Evolutionary conservation across 1,284 basidiomycete genomes (phyloP).

Genomic region (Pisolithus thermaeus): DNA sequence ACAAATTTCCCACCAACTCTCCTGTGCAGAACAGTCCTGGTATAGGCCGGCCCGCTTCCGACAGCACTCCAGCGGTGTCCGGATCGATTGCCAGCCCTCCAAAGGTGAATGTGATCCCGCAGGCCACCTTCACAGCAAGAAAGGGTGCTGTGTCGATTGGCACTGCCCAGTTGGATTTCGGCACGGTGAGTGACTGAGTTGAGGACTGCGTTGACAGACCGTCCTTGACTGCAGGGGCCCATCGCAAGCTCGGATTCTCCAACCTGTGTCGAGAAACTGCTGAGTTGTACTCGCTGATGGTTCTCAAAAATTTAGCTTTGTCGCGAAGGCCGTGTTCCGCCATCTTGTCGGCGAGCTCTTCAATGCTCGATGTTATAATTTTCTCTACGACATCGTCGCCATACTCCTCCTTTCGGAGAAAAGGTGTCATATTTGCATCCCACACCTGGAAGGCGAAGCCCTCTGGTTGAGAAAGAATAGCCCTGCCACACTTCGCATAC

Average conservation of each 20-base stretch:
- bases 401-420: conserved; percentile 58
- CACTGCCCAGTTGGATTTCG: conserved; percentile 60
- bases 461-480: conserved; percentile 51
- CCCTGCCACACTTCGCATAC: conserved; percentile 60
- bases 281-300: conserved; percentile 45
- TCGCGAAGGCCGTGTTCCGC: conserved; percentile 40
- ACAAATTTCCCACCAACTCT: conserved; percentile 61
- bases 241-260: conserved; percentile 33
- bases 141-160: conserved; percentile 47
- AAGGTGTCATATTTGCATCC: conserved; percentile 40
- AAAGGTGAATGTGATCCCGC: conserved; percentile 69
- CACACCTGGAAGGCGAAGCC: conserved; percentile 60
- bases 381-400: conserved; percentile 53
- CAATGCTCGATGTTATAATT: conserved; percentile 42
- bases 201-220: conserved; percentile 44
- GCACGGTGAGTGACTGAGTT: conserved; percentile 26
- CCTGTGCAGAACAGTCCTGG: conserved; percentile 57
- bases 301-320: conserved; percentile 37
- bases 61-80: conserved; percentile 45
- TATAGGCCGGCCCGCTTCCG: conserved; percentile 33
- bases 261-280: conserved; percentile 36
- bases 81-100: conserved; percentile 59
- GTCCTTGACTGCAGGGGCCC: conserved; percentile 63
- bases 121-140: conserved; percentile 59
- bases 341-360: conserved; percentile 48